Conservation (phyloP, 441 rosid genomes). For the Gossypium gossypioides region DNA sequence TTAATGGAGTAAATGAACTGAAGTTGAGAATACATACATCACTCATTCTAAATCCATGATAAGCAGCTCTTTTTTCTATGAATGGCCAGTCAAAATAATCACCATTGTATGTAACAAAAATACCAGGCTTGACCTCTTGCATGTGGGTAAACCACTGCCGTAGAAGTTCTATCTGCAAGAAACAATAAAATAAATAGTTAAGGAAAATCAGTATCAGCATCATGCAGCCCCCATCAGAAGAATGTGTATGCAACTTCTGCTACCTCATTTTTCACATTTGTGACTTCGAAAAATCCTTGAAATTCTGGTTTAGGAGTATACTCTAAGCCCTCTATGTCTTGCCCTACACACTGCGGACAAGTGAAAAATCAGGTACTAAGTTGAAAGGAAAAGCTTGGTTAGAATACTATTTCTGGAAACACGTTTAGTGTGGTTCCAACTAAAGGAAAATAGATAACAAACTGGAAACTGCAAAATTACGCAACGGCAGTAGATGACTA, state of each 20-base stretch:
- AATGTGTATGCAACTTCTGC: constrained; percentile 13
- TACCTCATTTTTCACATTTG: constrained; percentile 82
- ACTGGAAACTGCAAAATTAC: not conserved
- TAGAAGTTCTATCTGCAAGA: constrained; percentile 74
- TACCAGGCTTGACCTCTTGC: constrained; percentile 92
- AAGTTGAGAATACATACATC: constrained; percentile 42
- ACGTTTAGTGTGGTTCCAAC: constrained; percentile 11
- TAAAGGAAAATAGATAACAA: constrained; percentile 3
- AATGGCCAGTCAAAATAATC: constrained; percentile 99
- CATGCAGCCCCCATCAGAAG: constrained; percentile 1
- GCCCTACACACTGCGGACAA: constrained; percentile 73
- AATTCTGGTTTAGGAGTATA: constrained; percentile 97
- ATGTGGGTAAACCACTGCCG: constrained; percentile 83
- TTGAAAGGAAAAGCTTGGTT: not conserved
- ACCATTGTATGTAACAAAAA: constrained; percentile 93
- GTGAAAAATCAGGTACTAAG: constrained; percentile 15
- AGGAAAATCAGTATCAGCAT: constrained; percentile 11
- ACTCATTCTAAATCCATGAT: constrained; percentile 78
- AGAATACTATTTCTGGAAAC: not conserved
- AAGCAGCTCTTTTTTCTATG: constrained; percentile 83
- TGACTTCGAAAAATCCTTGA: constrained; percentile 84
- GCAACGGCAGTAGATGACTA: not conserved
- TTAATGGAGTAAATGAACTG: constrained; percentile 6
- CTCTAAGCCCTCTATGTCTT: constrained; percentile 86
- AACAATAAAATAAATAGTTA: constrained; percentile 18